Base-by-base conservation (phyloP, 192 early-diverging fungal genomes). In the Gaertneriomyces semiglobifer region DNA sequence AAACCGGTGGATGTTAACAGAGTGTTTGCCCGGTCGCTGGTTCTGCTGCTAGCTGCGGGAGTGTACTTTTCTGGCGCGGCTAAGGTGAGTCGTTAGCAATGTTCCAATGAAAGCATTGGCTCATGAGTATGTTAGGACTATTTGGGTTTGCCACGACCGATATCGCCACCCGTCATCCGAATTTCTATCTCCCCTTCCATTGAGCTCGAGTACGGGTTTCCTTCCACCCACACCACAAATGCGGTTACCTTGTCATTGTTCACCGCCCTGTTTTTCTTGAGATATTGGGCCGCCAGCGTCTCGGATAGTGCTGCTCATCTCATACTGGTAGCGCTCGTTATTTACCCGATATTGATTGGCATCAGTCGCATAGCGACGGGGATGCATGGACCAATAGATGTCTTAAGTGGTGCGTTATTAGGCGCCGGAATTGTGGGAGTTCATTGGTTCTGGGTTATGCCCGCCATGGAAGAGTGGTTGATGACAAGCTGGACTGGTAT, bases 141-240 rank as follows among this genome's bases (percentile, higher is more conserved):
- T 58, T 64, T 94, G 44, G 88, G 91, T 68, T 78, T 91, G 12
- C 93, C 94, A 44, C 76, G 94, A 56, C 94, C 94, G n/a, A 59
- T 84, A 5, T 86, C 85, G 51, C 91, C 91, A 18, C 89, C 90
- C 8, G 83, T 94, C 47, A 76, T 77, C 7, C 87, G 91, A 16
- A 78, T 90, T 60, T 88, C 89, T 6, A 79, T 80, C 62, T 89
- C 84, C 44, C 74, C 77, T 20, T 82, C 83, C 7, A 83, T 84
- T 61, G 83, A 87, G 10, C 74, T 87, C 12, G 94, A 97, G 73
- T 97, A 92, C 66, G 94, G 94, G 12, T 93, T 94, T 68, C 94
- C 94, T 18, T 93, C 91, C 4, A 91, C 91, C 0, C 94, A 97
- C 65, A 87, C 92, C 0, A 84, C 89, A 43, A 94, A 94, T 73